Evolutionary conservation across 805 yeast genomes (phyloP), one percentile per base, ranked within the genome.

Genomic region (Wickerhamomyces kurtzmanii): DNA sequence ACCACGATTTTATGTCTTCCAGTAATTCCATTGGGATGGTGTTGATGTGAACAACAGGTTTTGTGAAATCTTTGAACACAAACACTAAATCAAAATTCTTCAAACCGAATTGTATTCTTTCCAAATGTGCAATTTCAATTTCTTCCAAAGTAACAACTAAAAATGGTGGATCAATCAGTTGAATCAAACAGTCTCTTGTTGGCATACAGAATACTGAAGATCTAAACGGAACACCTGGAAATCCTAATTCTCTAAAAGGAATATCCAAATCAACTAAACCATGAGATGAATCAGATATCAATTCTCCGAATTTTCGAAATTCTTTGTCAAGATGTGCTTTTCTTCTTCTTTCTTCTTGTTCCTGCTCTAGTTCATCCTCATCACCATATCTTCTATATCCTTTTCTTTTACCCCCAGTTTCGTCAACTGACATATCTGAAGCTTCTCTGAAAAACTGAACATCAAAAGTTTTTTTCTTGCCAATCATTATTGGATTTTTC

Each of bases 371-470:
- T 59, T 91, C 98, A 55, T 91, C 98, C 55, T 91, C 98, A 53
- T 91, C 98, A 26, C 98, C 98, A 51, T 91, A 91, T 47, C 91
- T 60, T 51, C 91, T 63, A 40, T 71, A 71, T 54, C 78, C 79
- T 39, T 70, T 71, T 55, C 96, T 75, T 59, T 84, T 79, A 37
- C 95, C 78, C 39, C 96, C 95, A 12, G 98, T 91, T 57, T 91
- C 98, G 56, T 91, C 98, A 45, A 86, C 86, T 4, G 94, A 76
- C 67, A 86, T 81, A 50, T 91, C 98, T 17, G 94, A 76, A 9
- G 96, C 97, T 55, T 91, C 98, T 38, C 97, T 69, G 62, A 87
- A 91, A 51, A 91, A 86, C 59, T 91, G 98, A 26, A 91, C 84
- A 46, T 91, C 97, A 53, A 77, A 79, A 0, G 96, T 85, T 59